Conservation (phyloP, 805 yeast genomes). For the Nakazawaea ambrosiae region DNA sequence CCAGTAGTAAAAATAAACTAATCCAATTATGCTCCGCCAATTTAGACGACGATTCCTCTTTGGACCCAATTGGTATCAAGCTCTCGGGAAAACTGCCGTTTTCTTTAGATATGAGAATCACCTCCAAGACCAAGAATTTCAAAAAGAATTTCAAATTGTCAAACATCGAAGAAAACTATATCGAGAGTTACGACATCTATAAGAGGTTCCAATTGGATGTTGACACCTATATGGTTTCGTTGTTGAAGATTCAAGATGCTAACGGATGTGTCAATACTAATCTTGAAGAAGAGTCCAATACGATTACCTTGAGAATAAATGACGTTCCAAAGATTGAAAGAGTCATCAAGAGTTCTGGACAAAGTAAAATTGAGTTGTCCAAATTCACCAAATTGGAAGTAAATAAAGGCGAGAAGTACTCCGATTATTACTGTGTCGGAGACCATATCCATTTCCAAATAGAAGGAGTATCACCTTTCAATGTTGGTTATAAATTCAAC, state of each 20-base stretch:
- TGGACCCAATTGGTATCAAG: conserved; percentile 49
- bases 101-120: conserved; percentile 44
- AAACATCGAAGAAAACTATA: conserved; percentile 29
- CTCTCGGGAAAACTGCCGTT: conserved; percentile 60
- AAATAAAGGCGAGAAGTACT: conserved; percentile 5
- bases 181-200: conserved; percentile 37
- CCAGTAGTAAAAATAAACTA: conserved; percentile 3
- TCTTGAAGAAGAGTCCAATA: conserved; percentile 28
- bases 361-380: not conserved
- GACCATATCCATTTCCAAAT: conserved; percentile 75
- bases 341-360: conserved; percentile 19
- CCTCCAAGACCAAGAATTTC: conserved; percentile 47
- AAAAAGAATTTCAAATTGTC: conserved; percentile 38
- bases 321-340: conserved; percentile 66
- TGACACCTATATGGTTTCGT: conserved; percentile 64
- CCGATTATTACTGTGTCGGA: conserved; percentile 76
- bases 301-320: conserved; percentile 53
- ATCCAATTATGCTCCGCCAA: conserved; percentile 24
- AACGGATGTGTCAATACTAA: conserved; percentile 51
- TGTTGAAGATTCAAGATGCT: conserved; percentile 55
- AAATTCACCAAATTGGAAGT: conserved; percentile 11
- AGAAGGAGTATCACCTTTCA: conserved; percentile 76
- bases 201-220: conserved; percentile 37
- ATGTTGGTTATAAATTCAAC: conserved; percentile 67
- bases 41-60: conserved; percentile 16